Base-by-base conservation (phyloP, 2,329 filamentous ascomycete species). In the Ophiostoma novo-ulmi region DNA sequence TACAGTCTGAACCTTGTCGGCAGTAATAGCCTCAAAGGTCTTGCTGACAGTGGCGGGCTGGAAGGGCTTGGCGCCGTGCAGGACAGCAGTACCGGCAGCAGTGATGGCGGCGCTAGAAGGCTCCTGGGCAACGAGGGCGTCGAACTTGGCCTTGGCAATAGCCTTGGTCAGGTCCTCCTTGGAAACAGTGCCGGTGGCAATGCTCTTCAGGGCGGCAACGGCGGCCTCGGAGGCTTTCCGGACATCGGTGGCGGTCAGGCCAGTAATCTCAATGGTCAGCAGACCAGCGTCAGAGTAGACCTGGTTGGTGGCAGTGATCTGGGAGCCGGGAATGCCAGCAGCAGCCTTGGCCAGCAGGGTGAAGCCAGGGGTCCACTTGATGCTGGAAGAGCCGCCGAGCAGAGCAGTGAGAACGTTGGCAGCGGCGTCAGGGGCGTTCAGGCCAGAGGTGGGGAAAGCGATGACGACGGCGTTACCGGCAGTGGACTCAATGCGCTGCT, bases 321-420 rank as follows among this genome's bases (percentile, higher is more conserved):
- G 85, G 74, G 91, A 87, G 75, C 88, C 88, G 52, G 89, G 85
- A 77, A 88, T 84, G 65, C 86, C 85, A 73, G 87, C 85, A 73
- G 89, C 85, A 73, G 90, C 90, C 85, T 97, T 94, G 78, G 91
- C 87, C 72, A 99, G 88, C 73, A 97, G 86, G 72, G 92, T 94
- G 86, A 97, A 98, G 76, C 95, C 95, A 74, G 92, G 83, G 69
- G 92, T 90, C 94, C 94, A 99, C 85, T 98, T 99, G 85, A 98
- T 93, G 81, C 84, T 91, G 70, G 93, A 91, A 81, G 96, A 84
- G 73, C 94, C 95, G 78, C 95, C 95, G 69, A 99, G 91, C 26
- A 99, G 89, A 74, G 93, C 89, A 71, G 91, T 88, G 71, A 99
- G 89, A 74, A 99, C 93, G 74, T 91, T 87, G 74, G 93, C 87